Evolutionary conservation across 1,284 basidiomycete species (phyloP), one percentile per base, ranked within the genome.

Genomic region (Marasmius oreades): DNA sequence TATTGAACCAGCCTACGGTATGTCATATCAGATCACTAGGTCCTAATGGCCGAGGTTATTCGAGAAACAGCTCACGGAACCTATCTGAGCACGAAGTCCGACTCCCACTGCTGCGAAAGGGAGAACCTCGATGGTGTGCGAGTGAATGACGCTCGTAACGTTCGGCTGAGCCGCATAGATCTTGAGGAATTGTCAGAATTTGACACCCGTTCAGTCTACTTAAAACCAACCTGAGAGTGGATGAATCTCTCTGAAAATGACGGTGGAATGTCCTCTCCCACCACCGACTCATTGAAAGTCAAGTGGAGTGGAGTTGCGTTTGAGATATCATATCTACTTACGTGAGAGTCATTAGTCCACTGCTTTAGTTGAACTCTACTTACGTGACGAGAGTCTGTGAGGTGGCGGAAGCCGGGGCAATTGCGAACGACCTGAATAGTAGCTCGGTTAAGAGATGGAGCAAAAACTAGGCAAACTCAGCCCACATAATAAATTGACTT

Each of bases 181-280:
- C 63, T 64, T 16, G 28, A n/a, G 5, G 5, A 36, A 4, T 33
- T 43, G 44, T 11, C 36, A 24, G 7, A 20, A 37, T n/a, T 2
- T 16, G 11, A 5, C 18, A 12, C 8, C 16, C 18, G 10, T 10
- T n/a, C 22, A 8, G 5, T 22, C 16, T 28, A 2, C 14, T 31
- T n/a, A 3, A 14, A 11, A 48, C 12, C 3, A 23, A 61, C 63
- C 62, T 64, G 61, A 23, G 63, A 63, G 33, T 64, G 63, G 24
- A 64, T 64, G 26, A 55, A 64, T 52, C 63, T 54, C 51, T 64
- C 63, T 0, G 61, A n/a, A 34, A 64, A 64, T 28, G 61, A 59
- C 22, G 62, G 55, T 20, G 57, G 57, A 8, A 59, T 51, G 14
- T 34, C 51, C 2, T 34, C 33, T 10, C 57, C 57, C 3, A 51